Percentiles rank a stretch among this genome's conserved stretches.
These are phyloP conservation scores for Penicillium salamii DNA, from an alignment of 495 filamentous ascomycete species.

Conservation along the genomic window DNA sequence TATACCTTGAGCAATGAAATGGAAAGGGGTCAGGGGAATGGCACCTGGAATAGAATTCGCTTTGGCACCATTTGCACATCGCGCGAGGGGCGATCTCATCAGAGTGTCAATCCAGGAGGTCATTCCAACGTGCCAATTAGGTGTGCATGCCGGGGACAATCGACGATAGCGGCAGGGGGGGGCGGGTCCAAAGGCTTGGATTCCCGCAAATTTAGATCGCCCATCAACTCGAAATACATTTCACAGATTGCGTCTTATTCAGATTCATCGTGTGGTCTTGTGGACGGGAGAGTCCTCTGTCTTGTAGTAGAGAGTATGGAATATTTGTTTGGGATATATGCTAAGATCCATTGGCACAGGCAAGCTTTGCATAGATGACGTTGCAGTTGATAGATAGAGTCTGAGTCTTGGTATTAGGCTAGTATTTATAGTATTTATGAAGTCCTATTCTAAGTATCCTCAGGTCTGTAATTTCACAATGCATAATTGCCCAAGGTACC, in stretches of 20 bases:
- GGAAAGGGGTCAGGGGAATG: constrained; percentile 9
- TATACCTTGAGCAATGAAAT: too few relatives aligned
- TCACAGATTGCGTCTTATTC: not conserved
- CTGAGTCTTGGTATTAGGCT: not conserved
- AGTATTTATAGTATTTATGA: constrained; percentile 6
- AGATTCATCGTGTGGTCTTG: too few relatives aligned
- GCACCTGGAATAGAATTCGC: not conserved
- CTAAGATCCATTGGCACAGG: too few relatives aligned
- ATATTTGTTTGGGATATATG: too few relatives aligned
- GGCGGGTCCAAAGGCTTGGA: constrained; percentile 29
- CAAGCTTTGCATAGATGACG: constrained; percentile 13
- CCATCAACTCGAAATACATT: constrained; percentile 4
- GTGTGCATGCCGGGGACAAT: constrained; percentile 19
- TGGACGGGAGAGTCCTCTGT: too few relatives aligned
- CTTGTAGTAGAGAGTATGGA: too few relatives aligned
- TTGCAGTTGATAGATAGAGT: constrained; percentile 12
- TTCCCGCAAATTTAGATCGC: constrained; percentile 27
- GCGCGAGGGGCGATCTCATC: constrained; percentile 7
- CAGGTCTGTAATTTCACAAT: not conserved
- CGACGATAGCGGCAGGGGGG: constrained; percentile 26
- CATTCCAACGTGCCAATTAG: constrained; percentile 27
- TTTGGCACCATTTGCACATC: constrained; percentile 2
- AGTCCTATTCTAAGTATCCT: not conserved
- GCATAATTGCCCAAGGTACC: not conserved
- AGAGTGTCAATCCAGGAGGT: constrained; percentile 17